Percentiles rank a stretch among this genome's conserved stretches.
These are phyloP conservation scores for Aspergillus phoenicis DNA, from an alignment of 2,329 filamentous ascomycete species.

Conservation along the genomic window DNA sequence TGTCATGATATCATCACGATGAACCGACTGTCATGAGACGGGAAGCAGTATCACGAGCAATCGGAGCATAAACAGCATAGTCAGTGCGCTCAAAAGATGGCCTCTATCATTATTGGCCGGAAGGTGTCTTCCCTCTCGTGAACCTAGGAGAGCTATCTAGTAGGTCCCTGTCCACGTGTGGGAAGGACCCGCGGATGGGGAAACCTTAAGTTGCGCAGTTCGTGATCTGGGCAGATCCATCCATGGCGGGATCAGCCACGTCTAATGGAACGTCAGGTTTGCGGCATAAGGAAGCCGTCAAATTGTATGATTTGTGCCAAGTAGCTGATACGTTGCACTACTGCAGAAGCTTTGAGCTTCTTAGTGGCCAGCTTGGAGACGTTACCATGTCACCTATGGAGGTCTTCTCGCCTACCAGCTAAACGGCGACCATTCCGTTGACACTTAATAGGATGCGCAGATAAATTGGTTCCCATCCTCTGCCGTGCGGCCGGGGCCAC, in stretches of 20 bases:
- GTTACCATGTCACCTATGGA: neutral
- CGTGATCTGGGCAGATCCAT: neutral
- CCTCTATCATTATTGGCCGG: neutral
- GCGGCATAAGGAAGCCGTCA: neutral
- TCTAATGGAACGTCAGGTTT: neutral
- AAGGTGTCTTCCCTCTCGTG: too few relatives aligned
- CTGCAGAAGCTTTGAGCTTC: neutral
- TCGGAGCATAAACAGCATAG: neutral
- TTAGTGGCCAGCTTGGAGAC: neutral
- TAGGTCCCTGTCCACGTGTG: too few relatives aligned
- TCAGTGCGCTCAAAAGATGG: neutral
- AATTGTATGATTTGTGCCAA: neutral
- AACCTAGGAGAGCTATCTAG: too few relatives aligned
- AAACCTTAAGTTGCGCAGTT: neutral
- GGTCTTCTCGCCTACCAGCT: neutral
- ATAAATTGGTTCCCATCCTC: neutral
- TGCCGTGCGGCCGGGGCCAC: neutral
- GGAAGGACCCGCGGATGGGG: neutral
- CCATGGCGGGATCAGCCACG: neutral
- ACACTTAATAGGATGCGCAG: neutral
- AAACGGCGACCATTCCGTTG: too few relatives aligned
- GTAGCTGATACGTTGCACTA: neutral
- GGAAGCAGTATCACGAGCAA: neutral
- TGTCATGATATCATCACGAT: neutral
- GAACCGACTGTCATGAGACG: neutral